Conservation (phyloP, 2,329 filamentous ascomycete species). For the Arthrobotrys iridis region DNA sequence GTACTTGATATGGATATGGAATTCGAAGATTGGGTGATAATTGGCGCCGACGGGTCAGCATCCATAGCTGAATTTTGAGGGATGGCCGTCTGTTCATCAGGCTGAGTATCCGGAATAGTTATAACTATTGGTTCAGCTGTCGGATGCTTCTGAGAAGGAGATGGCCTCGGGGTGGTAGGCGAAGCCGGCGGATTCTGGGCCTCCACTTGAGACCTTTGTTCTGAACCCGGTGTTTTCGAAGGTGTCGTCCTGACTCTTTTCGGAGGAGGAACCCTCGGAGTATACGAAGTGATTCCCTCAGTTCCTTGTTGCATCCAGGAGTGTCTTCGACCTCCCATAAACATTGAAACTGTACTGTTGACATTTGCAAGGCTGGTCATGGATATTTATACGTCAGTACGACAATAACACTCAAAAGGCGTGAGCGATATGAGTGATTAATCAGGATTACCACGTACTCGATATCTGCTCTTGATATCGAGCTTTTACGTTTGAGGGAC, state of each 20-base stretch:
- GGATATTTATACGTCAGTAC: neutral
- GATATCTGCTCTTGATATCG: conserved; percentile 27
- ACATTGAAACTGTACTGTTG: conserved; percentile 56
- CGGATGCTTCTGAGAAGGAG: neutral
- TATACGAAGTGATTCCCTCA: conserved; percentile 17
- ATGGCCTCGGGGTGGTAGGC: neutral
- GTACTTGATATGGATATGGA: neutral
- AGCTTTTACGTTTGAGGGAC: conserved; percentile 42
- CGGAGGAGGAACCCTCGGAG: conserved; percentile 38
- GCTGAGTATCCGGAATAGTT: conserved; percentile 48
- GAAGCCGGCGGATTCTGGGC: neutral
- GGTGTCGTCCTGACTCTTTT: conserved; percentile 50
- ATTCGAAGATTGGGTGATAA: neutral
- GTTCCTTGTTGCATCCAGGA: conserved; percentile 56
- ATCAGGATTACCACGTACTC: conserved; percentile 18
- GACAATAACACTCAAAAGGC: neutral
- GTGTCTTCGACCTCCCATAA: conserved; percentile 56
- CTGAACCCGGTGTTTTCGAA: neutral
- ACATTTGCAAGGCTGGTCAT: conserved; percentile 48
- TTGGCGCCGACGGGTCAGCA: neutral
- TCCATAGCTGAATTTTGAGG: neutral
- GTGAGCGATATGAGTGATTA: neutral
- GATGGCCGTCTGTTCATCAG: conserved; percentile 6
- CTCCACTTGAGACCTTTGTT: neutral
- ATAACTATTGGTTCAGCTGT: conserved; percentile 28